phyloP scores from a whole-genome alignment of 768 basidiomycete species.

The Termitomyces heimii region DNA sequence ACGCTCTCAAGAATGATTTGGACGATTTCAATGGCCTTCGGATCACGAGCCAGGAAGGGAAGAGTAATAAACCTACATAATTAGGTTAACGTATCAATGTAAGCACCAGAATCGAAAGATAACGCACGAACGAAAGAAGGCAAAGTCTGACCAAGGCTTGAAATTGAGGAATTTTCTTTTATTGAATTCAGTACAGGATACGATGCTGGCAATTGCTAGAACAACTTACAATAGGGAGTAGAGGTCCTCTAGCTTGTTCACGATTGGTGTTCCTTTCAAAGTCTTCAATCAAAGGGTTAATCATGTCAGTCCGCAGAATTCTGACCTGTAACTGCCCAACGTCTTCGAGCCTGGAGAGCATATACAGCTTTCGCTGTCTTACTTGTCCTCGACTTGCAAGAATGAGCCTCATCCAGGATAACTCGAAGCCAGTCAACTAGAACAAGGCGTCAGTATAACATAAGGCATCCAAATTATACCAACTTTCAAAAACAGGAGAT shows the following conservation, averaged over 20 bases:
- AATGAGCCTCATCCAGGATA: constrained; percentile 91
- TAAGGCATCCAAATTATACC: constrained; percentile 12
- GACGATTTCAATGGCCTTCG: constrained; percentile 91
- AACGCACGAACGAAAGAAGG: constrained; percentile 85
- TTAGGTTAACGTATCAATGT: neutral
- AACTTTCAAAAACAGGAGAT: constrained; percentile 71
- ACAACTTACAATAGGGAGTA: constrained; percentile 66
- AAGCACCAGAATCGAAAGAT: neutral
- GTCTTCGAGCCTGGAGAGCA: constrained; percentile 67
- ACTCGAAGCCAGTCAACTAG: constrained; percentile 78
- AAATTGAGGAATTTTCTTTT: constrained; percentile 73
- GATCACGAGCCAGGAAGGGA: constrained; percentile 87
- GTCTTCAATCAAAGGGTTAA: neutral
- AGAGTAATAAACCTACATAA: constrained; percentile 73
- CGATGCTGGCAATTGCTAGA: neutral
- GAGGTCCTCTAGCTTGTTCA: constrained; percentile 89
- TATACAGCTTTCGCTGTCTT: constrained; percentile 88
- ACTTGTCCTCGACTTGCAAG: constrained; percentile 85
- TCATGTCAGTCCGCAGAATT: neutral
- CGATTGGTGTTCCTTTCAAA: constrained; percentile 78
- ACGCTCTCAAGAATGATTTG: constrained; percentile 91
- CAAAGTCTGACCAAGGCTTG: constrained; percentile 74
- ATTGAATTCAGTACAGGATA: neutral
- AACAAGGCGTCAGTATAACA: constrained; percentile 1
- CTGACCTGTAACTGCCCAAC: constrained; percentile 87